phyloP scores from a whole-genome alignment of 1,139 yeast species.

The Lodderomyces theae region DNA sequence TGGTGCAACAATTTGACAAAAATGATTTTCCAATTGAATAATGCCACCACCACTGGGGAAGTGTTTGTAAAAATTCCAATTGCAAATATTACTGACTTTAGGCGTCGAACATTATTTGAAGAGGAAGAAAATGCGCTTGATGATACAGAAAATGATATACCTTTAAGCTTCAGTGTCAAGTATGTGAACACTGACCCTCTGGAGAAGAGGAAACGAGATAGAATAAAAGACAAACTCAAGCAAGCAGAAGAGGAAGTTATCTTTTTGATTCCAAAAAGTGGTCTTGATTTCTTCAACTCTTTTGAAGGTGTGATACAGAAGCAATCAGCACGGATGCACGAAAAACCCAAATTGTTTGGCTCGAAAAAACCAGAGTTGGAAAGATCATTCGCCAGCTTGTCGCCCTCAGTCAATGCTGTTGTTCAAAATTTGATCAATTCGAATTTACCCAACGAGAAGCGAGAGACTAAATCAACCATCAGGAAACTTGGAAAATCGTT shows the following conservation, averaged over 20 bases:
- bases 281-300: constrained; percentile 25
- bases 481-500: constrained; percentile 21
- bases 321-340: background rate
- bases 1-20: constrained; percentile 80
- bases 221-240: constrained; percentile 10
- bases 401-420: constrained; percentile 17
- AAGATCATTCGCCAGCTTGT: constrained; percentile 13
- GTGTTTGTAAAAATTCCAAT: constrained; percentile 79
- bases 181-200: constrained; percentile 15
- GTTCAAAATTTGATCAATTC: constrained; percentile 12
- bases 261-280: constrained; percentile 58
- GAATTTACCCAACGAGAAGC: constrained; percentile 5
- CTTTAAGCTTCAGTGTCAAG: constrained; percentile 23
- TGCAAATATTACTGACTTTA: constrained; percentile 61
- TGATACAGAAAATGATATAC: constrained; percentile 17
- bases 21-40: constrained; percentile 61
- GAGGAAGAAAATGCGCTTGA: constrained; percentile 15
- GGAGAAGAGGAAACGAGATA: constrained; percentile 9
- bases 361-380: constrained; percentile 2
- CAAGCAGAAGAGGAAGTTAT: constrained; percentile 44
- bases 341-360: background rate
- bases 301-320: constrained; percentile 22
- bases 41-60: constrained; percentile 66
- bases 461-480: constrained; percentile 15
- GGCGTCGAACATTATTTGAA: constrained; percentile 27